phyloP scores from a whole-genome alignment of 441 rosid species.

The Pelargonium hybrid region DNA sequence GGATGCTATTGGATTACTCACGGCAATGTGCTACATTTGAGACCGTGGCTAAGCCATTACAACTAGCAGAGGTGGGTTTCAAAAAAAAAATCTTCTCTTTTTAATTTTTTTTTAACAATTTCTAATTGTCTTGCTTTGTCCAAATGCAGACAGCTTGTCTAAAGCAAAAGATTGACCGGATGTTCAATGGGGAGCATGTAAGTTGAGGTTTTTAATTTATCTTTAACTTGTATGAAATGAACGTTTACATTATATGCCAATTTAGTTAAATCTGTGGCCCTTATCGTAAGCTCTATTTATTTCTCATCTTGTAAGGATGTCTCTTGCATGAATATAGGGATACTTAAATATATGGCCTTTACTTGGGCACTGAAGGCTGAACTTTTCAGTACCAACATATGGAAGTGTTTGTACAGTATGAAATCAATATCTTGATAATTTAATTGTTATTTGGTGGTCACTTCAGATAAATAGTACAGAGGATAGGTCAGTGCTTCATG shows the following conservation, averaged over 20 bases:
- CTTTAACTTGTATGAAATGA: background rate
- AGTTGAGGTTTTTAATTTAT: constrained; percentile 21
- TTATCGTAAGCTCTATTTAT: background rate
- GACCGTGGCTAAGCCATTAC: constrained; percentile 53
- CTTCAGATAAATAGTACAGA: constrained; percentile 82
- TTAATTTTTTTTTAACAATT: background rate
- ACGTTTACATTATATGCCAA: background rate
- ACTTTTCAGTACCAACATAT: background rate
- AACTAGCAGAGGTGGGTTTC: constrained; percentile 60
- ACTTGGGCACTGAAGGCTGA: background rate
- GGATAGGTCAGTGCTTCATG: constrained; percentile 89
- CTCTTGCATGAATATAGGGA: background rate
- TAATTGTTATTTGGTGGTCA: constrained; percentile 15
- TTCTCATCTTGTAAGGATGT: background rate
- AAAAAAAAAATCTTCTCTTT: no score
- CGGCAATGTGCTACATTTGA: constrained; percentile 60
- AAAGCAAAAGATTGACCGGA: constrained; percentile 52
- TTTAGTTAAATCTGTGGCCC: background rate
- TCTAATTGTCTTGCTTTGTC: constrained; percentile 2
- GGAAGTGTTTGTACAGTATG: background rate
- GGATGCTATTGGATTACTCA: constrained; percentile 61
- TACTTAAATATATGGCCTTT: background rate
- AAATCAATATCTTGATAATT: background rate
- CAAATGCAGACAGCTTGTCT: constrained; percentile 54
- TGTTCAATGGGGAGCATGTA: constrained; percentile 79